Evolutionary conservation across 2,329 filamentous ascomycete species (phyloP).

Genomic region (Catunica adiposa): DNA sequence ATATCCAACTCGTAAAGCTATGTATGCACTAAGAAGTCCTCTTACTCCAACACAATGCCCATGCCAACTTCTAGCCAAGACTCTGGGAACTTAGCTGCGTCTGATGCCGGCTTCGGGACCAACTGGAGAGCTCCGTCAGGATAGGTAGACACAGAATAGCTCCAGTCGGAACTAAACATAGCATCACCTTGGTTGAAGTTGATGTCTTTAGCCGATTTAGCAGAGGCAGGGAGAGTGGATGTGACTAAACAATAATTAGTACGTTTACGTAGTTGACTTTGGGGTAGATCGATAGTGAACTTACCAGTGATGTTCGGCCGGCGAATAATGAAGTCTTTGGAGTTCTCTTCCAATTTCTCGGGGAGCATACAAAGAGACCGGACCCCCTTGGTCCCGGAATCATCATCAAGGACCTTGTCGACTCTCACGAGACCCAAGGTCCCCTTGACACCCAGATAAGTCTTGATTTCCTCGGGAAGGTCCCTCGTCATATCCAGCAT

Average conservation of each 20-base stretch:
- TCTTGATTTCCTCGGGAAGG: conserved; percentile 43
- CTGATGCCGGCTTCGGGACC: conserved; percentile 5
- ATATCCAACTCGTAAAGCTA: neutral
- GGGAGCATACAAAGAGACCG: conserved; percentile 11
- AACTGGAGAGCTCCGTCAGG: conserved; percentile 9
- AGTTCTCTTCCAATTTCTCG: conserved; percentile 8
- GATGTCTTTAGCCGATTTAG: conserved; percentile 2
- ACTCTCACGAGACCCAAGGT: conserved; percentile 52
- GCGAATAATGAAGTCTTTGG: conserved; percentile 14
- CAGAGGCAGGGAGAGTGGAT: conserved; percentile 1
- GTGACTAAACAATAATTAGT: conserved; percentile 2
- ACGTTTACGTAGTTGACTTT: neutral
- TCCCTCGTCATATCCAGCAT: conserved; percentile 43
- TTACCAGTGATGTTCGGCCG: conserved; percentile 13
- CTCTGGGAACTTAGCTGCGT: conserved; percentile 17
- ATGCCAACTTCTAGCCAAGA: conserved; percentile 39
- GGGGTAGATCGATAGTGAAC: neutral
- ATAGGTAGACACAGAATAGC: conserved; percentile 12
- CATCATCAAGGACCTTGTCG: conserved; percentile 23
- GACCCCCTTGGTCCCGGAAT: conserved; percentile 7
- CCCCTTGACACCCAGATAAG: conserved; percentile 50
- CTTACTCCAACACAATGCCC: conserved; percentile 31
- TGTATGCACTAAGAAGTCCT: neutral
- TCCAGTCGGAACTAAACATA: conserved; percentile 26
- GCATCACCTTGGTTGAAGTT: conserved; percentile 30